Conservation (phyloP, 352 stramenopile genomes). For the Heterotrichella gracilis region DNA sequence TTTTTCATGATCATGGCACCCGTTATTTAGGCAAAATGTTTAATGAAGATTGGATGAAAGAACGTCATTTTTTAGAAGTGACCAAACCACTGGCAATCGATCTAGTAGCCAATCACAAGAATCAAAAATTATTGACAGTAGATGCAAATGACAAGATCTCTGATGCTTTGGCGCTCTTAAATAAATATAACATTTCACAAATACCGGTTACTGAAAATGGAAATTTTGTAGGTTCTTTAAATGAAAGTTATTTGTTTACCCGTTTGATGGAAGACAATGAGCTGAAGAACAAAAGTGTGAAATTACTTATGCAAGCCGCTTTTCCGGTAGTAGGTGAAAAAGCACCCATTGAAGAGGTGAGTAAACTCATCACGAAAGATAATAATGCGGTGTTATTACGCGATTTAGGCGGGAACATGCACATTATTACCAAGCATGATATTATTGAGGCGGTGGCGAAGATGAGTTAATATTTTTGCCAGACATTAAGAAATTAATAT, state of each 20-base stretch:
- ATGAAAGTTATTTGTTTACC: slow-evolving; percentile 2
- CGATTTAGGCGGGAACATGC: neutral
- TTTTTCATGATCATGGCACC: slow-evolving; percentile 1
- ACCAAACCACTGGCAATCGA: neutral
- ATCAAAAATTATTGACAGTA: neutral
- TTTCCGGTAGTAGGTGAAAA: neutral
- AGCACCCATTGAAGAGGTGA: neutral
- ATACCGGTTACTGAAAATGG: neutral
- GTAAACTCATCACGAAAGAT: neutral
- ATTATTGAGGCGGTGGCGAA: neutral
- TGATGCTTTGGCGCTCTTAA: neutral
- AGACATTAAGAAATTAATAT: too few relatives aligned
- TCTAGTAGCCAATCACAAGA: neutral
- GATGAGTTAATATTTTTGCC: too few relatives aligned
- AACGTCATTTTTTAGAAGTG: slow-evolving; percentile 5
- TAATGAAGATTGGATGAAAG: neutral
- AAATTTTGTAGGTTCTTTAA: neutral
- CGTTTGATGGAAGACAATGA: neutral
- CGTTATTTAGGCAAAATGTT: neutral
- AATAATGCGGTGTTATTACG: neutral
- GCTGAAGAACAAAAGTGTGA: neutral
- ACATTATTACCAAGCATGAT: slow-evolving; percentile 9
- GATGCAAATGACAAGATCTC: neutral
- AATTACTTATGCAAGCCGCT: neutral
- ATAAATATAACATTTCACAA: neutral